Conservation (phyloP, 1,284 basidiomycete genomes). For the Pascua sp. region DNA sequence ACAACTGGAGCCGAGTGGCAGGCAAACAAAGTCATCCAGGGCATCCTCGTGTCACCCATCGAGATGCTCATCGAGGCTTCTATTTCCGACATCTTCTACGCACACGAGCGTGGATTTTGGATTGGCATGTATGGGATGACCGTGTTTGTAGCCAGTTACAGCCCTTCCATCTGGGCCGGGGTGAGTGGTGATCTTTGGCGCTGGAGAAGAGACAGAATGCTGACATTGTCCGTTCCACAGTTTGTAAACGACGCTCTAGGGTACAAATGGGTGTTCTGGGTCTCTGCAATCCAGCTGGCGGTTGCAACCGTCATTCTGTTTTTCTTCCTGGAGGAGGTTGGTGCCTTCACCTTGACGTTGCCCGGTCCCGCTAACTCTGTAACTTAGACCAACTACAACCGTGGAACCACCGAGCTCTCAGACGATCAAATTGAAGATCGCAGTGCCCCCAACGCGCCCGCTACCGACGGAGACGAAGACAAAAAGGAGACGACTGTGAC, state of each 20-base stretch:
- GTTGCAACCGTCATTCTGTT: conserved; percentile 13
- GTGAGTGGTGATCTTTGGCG: background rate
- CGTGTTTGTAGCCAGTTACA: conserved; percentile 16
- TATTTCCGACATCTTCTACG: conserved; percentile 19
- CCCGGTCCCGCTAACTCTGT: background rate
- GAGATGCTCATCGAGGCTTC: conserved; percentile 22
- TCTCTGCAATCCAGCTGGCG: conserved; percentile 14
- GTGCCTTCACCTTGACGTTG: background rate
- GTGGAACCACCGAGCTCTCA: conserved; percentile 17
- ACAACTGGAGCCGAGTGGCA: conserved; percentile 13
- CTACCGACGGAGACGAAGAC: background rate
- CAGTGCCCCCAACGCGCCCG: background rate
- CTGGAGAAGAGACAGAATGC: background rate
- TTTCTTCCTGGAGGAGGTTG: conserved; percentile 24
- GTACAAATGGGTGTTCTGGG: conserved; percentile 23
- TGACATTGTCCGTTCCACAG: background rate
- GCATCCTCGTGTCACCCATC: conserved; percentile 20
- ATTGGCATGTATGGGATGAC: conserved; percentile 21
- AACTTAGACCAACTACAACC: conserved; percentile 22
- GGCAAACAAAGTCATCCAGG: conserved; percentile 24
- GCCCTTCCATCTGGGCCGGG: conserved; percentile 17
- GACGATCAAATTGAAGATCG: conserved; percentile 5
- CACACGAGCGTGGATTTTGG: conserved; percentile 24
- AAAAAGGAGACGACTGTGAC: background rate
- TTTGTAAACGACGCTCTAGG: conserved; percentile 21